Percentiles rank a stretch among this genome's conserved stretches.
These are phyloP conservation scores for Phoma sp. DNA, from an alignment of 2,329 filamentous ascomycete species.

Conservation along the genomic window DNA sequence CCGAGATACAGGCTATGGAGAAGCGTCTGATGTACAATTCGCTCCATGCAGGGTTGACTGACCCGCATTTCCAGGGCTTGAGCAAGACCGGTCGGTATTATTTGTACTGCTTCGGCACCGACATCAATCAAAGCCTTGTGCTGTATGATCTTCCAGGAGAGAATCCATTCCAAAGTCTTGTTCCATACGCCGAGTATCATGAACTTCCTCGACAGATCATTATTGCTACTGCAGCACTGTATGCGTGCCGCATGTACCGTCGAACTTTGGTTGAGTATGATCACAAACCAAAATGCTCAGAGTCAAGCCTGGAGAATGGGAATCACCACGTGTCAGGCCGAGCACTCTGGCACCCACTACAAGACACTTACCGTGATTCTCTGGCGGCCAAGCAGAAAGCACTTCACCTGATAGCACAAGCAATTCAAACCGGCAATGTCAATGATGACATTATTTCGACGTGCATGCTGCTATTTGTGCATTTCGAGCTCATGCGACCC, in stretches of 20 bases:
- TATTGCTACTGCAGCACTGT: not conserved
- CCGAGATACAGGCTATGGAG: not conserved
- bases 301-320: not conserved
- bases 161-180: not conserved
- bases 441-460: not conserved
- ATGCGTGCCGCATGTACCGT: not conserved
- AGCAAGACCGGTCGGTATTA: not conserved
- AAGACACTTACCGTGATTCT: not conserved
- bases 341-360: not conserved
- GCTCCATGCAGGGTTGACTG: not conserved
- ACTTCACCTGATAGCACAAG: not conserved
- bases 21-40: not conserved
- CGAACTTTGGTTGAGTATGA: not conserved
- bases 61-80: not conserved
- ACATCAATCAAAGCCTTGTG: not conserved
- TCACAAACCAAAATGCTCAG: not conserved
- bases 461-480: not conserved
- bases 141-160: not conserved
- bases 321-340: not conserved
- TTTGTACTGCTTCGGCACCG: not conserved
- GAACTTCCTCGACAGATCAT: not conserved
- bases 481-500: not conserved
- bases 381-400: not conserved
- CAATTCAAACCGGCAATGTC: not conserved
- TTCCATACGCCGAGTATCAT: not conserved